Evolutionary conservation across 768 basidiomycete species (phyloP).

Genomic region (Hygrocybe coccinea): DNA sequence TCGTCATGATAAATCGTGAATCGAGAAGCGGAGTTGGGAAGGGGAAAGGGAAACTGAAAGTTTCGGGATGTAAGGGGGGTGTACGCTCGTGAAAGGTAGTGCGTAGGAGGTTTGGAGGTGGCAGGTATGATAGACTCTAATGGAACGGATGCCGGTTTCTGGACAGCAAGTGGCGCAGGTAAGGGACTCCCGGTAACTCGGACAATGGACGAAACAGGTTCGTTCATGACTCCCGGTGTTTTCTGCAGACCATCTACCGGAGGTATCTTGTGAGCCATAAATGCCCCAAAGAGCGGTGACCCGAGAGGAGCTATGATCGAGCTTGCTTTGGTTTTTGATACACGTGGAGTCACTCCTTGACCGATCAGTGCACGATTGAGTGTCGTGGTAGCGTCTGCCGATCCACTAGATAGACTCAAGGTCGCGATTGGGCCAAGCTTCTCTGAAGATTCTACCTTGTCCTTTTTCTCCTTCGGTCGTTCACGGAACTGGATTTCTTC

Average conservation of each 20-base stretch:
- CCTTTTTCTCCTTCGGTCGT: conserved; percentile 44
- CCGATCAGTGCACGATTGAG: conserved; percentile 45
- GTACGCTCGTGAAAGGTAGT: conserved; percentile 73
- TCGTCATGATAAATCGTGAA: conserved; percentile 49
- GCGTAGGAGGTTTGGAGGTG: conserved; percentile 74
- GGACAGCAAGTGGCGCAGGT: conserved; percentile 11
- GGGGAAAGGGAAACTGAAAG: conserved; percentile 67
- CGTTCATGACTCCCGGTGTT: conserved; percentile 11
- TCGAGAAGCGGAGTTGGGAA: conserved; percentile 52
- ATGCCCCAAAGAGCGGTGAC: conserved; percentile 57
- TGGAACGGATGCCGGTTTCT: conserved; percentile 50
- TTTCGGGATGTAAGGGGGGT: conserved; percentile 68
- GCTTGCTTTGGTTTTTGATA: conserved; percentile 31
- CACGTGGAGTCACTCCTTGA: conserved; percentile 30
- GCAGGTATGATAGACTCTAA: conserved; percentile 81
- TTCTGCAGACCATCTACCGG: conserved; percentile 21
- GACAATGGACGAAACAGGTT: conserved; percentile 26
- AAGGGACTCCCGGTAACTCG: conserved; percentile 25
- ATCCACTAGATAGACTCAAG: conserved; percentile 37
- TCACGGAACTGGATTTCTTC: conserved; percentile 49
- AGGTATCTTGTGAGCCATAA: conserved; percentile 45
- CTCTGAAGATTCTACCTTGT: conserved; percentile 22
- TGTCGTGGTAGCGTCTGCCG: conserved; percentile 39
- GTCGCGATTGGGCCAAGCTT: conserved; percentile 38
- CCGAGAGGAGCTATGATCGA: conserved; percentile 42